phyloP scores from a whole-genome alignment of 179 eudicot species.

The Heliamphora ciliata region DNA sequence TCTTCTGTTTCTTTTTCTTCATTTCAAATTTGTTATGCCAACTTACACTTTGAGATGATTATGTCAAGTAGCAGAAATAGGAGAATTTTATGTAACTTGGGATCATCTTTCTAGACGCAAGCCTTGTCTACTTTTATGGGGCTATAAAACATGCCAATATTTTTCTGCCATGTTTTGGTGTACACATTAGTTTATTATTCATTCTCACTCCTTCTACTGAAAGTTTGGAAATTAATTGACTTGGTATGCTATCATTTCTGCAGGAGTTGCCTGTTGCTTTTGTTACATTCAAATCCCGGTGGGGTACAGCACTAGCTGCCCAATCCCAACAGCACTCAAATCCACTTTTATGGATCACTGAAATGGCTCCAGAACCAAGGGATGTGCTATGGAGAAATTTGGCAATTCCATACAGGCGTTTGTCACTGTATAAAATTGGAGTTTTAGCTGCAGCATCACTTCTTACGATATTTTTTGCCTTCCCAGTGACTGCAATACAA shows the following conservation, averaged over 20 bases:
- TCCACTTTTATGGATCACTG: conserved; percentile 82
- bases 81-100: not conserved
- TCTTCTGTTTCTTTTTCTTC: not conserved
- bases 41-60: not conserved
- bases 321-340: conserved; percentile 80
- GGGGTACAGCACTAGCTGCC: conserved; percentile 71
- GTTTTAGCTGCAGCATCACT: conserved; percentile 55
- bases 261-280: conserved; percentile 93
- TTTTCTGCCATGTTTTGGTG: not conserved
- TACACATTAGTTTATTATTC: not conserved
- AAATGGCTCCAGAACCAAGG: conserved; percentile 90
- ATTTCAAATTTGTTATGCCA: not conserved
- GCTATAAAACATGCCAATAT: not conserved
- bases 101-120: conserved; percentile 1
- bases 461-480: conserved; percentile 76
- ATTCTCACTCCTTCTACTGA: not conserved
- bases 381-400: conserved; percentile 82
- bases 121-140: not conserved
- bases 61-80: not conserved
- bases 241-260: not conserved
- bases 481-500: conserved; percentile 88
- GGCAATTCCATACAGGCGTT: conserved; percentile 51
- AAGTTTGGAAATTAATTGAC: not conserved
- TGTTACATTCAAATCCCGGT: conserved; percentile 69
- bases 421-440: conserved; percentile 56